Percentiles rank a stretch among this genome's conserved stretches.
phyloP scores from a whole-genome alignment of 768 basidiomycete genomes.

The Podaxis sp. region DNA sequence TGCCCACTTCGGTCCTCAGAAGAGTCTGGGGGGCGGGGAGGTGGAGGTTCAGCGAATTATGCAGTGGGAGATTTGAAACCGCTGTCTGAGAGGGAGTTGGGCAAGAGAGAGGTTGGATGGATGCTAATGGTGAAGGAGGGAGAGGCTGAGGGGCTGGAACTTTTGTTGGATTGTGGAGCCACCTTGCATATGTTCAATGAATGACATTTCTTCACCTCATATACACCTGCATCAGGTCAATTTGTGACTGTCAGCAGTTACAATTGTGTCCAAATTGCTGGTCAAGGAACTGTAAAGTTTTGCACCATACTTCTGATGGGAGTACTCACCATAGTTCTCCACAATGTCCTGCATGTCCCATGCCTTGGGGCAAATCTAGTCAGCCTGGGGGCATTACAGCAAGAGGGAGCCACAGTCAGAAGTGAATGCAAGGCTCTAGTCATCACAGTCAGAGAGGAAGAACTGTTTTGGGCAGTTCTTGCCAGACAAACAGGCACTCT shows the following conservation, averaged over 20 bases:
- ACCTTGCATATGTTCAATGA: slow-evolving; percentile 20
- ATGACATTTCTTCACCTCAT: slow-evolving; percentile 12
- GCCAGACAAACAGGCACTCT: background rate
- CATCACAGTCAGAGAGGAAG: background rate
- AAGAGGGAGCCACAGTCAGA: slow-evolving; percentile 4
- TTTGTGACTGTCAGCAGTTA: slow-evolving; percentile 20
- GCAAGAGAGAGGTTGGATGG: slow-evolving; percentile 9
- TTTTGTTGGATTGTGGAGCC: slow-evolving; percentile 16
- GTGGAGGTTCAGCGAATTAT: slow-evolving; percentile 14
- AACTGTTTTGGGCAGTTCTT: slow-evolving; percentile 2
- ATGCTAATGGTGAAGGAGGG: background rate
- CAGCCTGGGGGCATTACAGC: slow-evolving; percentile 19
- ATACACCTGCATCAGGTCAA: background rate
- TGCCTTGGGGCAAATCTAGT: slow-evolving; percentile 20
- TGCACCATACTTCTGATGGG: slow-evolving; percentile 7
- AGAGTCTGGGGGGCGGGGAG: slow-evolving; percentile 2
- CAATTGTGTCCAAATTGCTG: slow-evolving; percentile 14
- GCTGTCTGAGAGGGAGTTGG: background rate
- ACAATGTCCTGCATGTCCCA: slow-evolving; percentile 20
- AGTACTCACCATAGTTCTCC: slow-evolving; percentile 12
- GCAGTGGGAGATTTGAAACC: slow-evolving; percentile 3
- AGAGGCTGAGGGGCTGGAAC: background rate
- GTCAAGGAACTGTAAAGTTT: slow-evolving; percentile 16
- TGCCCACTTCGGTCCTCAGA: background rate
- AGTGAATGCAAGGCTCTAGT: slow-evolving; percentile 8